Base-by-base conservation (phyloP, 1,139 yeast genomes). In the Geotrichum cucujoidarum region DNA sequence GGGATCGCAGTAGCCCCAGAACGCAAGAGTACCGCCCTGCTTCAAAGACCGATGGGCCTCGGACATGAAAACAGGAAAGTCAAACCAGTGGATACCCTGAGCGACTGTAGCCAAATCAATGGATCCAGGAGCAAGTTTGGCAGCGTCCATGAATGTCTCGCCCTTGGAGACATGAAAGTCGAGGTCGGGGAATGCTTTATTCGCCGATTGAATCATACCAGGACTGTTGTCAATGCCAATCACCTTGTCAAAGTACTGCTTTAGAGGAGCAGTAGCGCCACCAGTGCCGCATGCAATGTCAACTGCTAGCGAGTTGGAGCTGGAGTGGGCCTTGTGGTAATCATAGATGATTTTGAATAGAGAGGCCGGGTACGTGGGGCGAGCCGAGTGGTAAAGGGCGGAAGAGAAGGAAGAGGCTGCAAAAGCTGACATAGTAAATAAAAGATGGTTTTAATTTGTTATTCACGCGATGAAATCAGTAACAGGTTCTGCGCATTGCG, bases 201-300 rank as follows among this genome's bases (percentile, higher is more conserved):
- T 55, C 49, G 86, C 82, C 48, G 67, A 67, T 1, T 69, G 64
- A n/a, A 86, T 72, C 95, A 87, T 87, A 1, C 73, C 73, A 1
- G 57, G 56, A 0, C 92, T 82, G 4, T 82, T 71, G 61, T 87
- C 95, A 1, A 85, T 72, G 1, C 92, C 95, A 20, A 77, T 61
- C 1, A 81, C 79, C n/a, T 65, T 60, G 11, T 69, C 61, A 48
- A 76, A 76, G 14, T 62, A 48, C 1, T 71, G 55, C 1, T 73
- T 60, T 50, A 86, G 62, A 41, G 80, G 77, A 53, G 75, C 70
- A 0, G 94, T 75, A 0, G 84, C 92, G 54, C 81, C 81, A 0
- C 95, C 95, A 0, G 95, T 83, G 1, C 96, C 96, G 61, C 89
- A 81, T 0, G 95, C 96, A 16, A 85, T 68, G 64, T 88, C 96